phyloP scores from a whole-genome alignment of 768 basidiomycete genomes.

The Tylopilus vinaceipallidus region DNA sequence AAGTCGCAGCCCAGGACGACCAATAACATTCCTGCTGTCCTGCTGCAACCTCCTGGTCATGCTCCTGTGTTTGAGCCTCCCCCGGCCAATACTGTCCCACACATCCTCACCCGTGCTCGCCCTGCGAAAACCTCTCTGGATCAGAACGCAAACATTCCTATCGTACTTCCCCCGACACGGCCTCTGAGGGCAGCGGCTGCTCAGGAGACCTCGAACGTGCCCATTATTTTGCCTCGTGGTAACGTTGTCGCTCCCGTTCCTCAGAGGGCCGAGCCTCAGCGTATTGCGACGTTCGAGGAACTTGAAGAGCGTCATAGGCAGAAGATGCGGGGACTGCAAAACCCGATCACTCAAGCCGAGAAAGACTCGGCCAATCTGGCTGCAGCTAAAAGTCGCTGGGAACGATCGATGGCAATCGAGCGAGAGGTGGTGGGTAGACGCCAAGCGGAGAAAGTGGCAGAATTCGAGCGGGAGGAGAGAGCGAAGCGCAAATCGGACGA shows the following conservation, averaged over 20 bases:
- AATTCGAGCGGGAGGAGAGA: constrained; percentile 49
- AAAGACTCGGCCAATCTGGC: constrained; percentile 73
- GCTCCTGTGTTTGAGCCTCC: constrained; percentile 28
- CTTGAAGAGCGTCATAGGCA: constrained; percentile 82
- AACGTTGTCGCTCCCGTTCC: constrained; percentile 41
- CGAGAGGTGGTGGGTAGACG: constrained; percentile 69
- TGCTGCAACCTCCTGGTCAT: constrained; percentile 31
- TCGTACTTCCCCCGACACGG: constrained; percentile 31
- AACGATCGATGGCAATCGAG: constrained; percentile 69
- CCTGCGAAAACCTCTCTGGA: constrained; percentile 19
- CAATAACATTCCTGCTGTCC: constrained; percentile 26
- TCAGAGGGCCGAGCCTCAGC: constrained; percentile 46
- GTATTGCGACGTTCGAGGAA: constrained; percentile 83
- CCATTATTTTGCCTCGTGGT: constrained; percentile 47
- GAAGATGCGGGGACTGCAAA: constrained; percentile 80
- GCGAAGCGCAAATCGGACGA: constrained; percentile 44
- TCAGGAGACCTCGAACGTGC: constrained; percentile 36
- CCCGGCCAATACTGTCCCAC: constrained; percentile 17
- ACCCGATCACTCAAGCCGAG: constrained; percentile 77
- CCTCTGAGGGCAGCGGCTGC: constrained; percentile 36
- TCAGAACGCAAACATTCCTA: constrained; percentile 27
- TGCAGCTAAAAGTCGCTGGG: constrained; percentile 82
- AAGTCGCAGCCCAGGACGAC: constrained; percentile 19
- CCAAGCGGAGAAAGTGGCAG: constrained; percentile 66
- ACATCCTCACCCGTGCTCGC: constrained; percentile 23